Evolutionary conservation across 2,329 filamentous ascomycete species (phyloP), one percentile per base, ranked within the genome.

Genomic region (Penicillium expansum): DNA sequence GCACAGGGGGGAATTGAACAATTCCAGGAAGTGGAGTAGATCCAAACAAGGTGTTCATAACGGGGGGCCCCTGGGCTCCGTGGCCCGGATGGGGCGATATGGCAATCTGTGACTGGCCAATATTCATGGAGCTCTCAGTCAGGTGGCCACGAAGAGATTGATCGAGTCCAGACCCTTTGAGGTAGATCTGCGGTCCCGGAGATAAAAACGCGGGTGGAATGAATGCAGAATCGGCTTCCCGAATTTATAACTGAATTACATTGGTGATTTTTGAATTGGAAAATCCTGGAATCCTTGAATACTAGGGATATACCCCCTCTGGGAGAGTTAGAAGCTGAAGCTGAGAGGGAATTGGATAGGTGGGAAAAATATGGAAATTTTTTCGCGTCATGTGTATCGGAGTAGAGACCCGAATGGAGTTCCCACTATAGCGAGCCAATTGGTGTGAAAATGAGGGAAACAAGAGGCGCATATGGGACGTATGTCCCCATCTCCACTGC

Each of bases 361-460:
- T 4, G 4, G 24, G 24, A 27, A 27, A 27, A 27, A 16, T 8
- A 38, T n/a, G 13, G 35, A 65, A 65, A 64, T 59, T 51, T 70
- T 66, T 70, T 61, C 57, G 61, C 63, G 69, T 72, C 70, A 72
- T 70, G 69, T 57, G 52, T 64, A n/a, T n/a, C 64, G 63, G 66
- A 53, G 60, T 62, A 52, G 50, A 56, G 44, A 55, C 56, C 66
- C 63, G 62, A 49, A 53, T n/a, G n/a, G n/a, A n/a, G n/a, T n/a
- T n/a, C n/a, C n/a, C n/a, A n/a, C n/a, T n/a, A n/a, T n/a, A n/a
- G n/a, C n/a, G n/a, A n/a, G n/a, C n/a, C n/a, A n/a, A n/a, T n/a
- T n/a, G n/a, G n/a, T n/a, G n/a, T n/a, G n/a, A n/a, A n/a, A n/a
- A 53, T 33, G 18, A 32, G 51, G 13, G 20, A 18, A 41, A 30